These are phyloP conservation scores for Penicillium fuscoglaucum DNA, from an alignment of 2,329 filamentous ascomycete genomes.

Conservation along the genomic window DNA sequence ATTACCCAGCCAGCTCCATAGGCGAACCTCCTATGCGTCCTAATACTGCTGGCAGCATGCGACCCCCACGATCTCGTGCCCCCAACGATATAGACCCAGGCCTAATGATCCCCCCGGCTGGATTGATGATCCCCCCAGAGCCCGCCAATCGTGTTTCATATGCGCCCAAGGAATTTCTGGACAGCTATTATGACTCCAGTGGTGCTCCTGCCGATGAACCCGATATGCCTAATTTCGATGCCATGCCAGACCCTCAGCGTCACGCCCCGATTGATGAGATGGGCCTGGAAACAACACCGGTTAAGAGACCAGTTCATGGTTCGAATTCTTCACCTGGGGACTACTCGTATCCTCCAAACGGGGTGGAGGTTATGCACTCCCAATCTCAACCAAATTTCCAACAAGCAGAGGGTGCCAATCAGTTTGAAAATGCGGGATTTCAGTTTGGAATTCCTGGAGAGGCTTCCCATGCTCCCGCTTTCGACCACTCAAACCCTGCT, in stretches of 20 bases:
- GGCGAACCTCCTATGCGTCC: constrained; percentile 27
- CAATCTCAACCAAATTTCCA: constrained; percentile 51
- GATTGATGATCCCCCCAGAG: constrained; percentile 24
- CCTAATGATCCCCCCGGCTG: constrained; percentile 15
- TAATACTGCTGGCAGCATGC: constrained; percentile 28
- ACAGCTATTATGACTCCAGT: constrained; percentile 54
- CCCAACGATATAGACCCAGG: constrained; percentile 27
- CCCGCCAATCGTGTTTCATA: constrained; percentile 24
- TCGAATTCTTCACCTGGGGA: constrained; percentile 24
- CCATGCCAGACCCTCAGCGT: constrained; percentile 44
- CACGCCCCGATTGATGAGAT: constrained; percentile 36
- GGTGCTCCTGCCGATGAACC: constrained; percentile 44
- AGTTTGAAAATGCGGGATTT: constrained; percentile 56
- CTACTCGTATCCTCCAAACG: constrained; percentile 41
- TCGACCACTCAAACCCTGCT: constrained; percentile 15
- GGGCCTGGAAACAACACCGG: constrained; percentile 36
- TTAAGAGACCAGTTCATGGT: constrained; percentile 26
- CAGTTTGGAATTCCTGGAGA: constrained; percentile 68
- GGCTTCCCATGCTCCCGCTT: constrained; percentile 12
- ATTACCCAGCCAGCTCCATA: constrained; percentile 17
- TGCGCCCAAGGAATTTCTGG: constrained; percentile 46
- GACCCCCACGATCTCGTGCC: constrained; percentile 24
- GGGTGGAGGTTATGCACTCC: constrained; percentile 32
- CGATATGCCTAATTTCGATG: constrained; percentile 66
- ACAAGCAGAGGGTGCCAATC: constrained; percentile 27